Evolutionary conservation across 73 alveolate species (phyloP).

Genomic region (Effrenium voratum): DNA sequence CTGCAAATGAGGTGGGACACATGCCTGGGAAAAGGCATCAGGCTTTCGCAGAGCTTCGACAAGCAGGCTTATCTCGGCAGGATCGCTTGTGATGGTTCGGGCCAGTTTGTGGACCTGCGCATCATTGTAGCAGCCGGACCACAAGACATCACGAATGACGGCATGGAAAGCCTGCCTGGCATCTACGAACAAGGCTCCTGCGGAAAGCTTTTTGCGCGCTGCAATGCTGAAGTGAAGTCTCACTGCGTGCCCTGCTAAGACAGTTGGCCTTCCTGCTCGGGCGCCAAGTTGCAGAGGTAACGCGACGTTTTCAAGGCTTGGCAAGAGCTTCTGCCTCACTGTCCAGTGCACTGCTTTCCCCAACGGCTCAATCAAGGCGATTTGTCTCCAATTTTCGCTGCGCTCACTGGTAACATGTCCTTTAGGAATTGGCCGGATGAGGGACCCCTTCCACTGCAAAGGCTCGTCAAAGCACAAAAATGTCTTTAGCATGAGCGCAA

Average conservation of each 20-base stretch:
- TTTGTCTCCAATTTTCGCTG: background rate
- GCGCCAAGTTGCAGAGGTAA: background rate
- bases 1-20: no score
- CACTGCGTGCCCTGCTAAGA: background rate
- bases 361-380: background rate
- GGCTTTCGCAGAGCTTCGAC: no score
- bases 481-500: no score
- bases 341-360: background rate
- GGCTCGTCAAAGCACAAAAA: no score
- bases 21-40: no score
- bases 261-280: background rate
- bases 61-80: no score
- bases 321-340: background rate
- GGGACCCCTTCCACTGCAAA: no score
- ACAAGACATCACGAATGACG: background rate
- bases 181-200: background rate
- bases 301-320: background rate
- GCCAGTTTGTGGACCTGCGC: no score
- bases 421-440: no score
- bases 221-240: background rate
- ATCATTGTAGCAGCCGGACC: background rate
- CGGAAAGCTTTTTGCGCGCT: background rate
- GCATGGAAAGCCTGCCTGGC: background rate
- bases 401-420: no score
- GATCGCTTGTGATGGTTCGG: no score